Conservation (phyloP, 1,284 basidiomycete species). For the Malassezia furfur region DNA sequence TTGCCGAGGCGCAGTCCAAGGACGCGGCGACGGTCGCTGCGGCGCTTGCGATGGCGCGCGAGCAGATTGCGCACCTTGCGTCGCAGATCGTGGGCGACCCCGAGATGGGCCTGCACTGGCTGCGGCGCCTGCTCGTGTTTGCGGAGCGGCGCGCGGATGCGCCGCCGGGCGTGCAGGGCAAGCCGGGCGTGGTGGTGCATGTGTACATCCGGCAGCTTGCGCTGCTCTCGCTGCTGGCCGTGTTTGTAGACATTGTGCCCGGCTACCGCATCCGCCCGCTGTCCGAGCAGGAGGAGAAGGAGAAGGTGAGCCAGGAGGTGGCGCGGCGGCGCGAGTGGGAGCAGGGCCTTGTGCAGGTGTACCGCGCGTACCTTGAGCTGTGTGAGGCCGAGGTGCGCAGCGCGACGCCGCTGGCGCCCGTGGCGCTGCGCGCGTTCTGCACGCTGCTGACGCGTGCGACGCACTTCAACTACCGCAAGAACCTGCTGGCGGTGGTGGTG, state of each 20-base stretch:
- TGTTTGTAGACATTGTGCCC: conserved; percentile 91
- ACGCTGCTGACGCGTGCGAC: conserved; percentile 70
- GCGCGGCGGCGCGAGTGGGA: conserved; percentile 85
- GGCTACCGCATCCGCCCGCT: conserved; percentile 68
- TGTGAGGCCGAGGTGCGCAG: conserved; percentile 71
- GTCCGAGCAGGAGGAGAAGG: conserved; percentile 77
- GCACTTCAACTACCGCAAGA: conserved; percentile 94
- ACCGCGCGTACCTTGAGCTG: conserved; percentile 75
- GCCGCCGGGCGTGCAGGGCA: conserved; percentile 23
- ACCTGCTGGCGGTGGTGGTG: conserved; percentile 80
- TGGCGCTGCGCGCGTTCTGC: conserved; percentile 75
- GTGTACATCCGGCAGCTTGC: conserved; percentile 74
- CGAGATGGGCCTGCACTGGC: conserved; percentile 36
- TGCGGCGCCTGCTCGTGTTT: conserved; percentile 36
- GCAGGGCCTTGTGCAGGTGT: conserved; percentile 80
- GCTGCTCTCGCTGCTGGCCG: conserved; percentile 78
- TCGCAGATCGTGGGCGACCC: conserved; percentile 41
- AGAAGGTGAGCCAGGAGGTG: conserved; percentile 91
- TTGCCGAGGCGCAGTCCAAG: conserved; percentile 13
- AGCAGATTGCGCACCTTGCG: conserved; percentile 44
- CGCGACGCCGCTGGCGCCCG: conserved; percentile 59
- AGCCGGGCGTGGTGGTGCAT: conserved; percentile 58
- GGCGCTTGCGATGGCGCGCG: conserved; percentile 26
- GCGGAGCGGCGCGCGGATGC: conserved; percentile 17
- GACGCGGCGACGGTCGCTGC: conserved; percentile 14